Base-by-base conservation (phyloP, 345 rosid species). In the Geranium rotundifolium region DNA sequence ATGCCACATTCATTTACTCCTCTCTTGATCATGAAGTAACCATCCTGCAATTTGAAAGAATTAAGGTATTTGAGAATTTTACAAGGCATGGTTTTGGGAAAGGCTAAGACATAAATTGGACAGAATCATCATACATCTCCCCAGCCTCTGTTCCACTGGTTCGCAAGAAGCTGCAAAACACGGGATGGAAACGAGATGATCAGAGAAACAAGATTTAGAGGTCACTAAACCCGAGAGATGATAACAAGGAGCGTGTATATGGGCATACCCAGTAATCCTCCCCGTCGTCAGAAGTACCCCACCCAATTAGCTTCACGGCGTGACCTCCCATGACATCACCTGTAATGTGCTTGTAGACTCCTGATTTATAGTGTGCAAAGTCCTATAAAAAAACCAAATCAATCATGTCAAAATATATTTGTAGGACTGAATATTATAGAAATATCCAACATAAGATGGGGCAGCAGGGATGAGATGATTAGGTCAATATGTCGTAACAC, bases 331-430 rank as follows among this genome's bases (percentile, higher is more conserved):
- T 50, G 31, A 68, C 72, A 65, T 56, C 75, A 57, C 97, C 99
- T 0, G 90, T 81, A 58, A 90, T 68, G 69, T 93, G 90, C 77
- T 82, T 88, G 79, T 93, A 90, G 19, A 90, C 91, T 72, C 97
- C 99, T n/a, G 90, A 82, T 72, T 86, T 84, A 67, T 93, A 93
- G 69, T 93, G 95, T 64, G 97, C 99, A 54, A 93, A 93, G 61
- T 93, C 99, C 97, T 93, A 75, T 18, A 23, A 31, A 29, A 62
- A 66, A 59, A 5, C 39, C 50, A 46, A 37, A 19, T 54, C 52
- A 41, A 52, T 7, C 34, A 73, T 5, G 10, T 4, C 41, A 34
- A 34, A 4, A 1, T 34, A 34, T 8, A 34, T 34, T 34, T 34
- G 1, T 4, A 34, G 41, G 41, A 34, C 27, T 34, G 41, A 5